Base-by-base conservation (phyloP, 305 asterid genomes). In the Coffea humblotiana region DNA sequence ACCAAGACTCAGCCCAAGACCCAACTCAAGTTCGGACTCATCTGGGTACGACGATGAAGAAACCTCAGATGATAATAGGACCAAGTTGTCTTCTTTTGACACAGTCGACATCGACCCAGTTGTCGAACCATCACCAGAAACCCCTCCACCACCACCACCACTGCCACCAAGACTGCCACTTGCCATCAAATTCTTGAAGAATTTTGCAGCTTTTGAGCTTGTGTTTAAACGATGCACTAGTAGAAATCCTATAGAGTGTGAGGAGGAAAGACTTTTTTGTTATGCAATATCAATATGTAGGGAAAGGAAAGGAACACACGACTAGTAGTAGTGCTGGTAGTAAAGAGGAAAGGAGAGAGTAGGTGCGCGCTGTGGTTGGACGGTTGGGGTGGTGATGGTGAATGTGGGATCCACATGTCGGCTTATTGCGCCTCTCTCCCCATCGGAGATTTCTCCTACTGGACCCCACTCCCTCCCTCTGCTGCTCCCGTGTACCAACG, bases 1-100 rank as follows among this genome's bases (percentile, higher is more conserved):
- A 70, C 96, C 94, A 69, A 92, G 97, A 74, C 92, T 84, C 18
- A 94, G 88, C 13, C 94, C 97, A 49, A 92, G 97, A n/a, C 97
- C 98, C 83, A 94, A 85, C 79, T 92, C 97, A 60, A 92, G 83
- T 51, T 85, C 90, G 67, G 88, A 77, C 56, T 88, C 92, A 77
- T 88, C 93, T 47, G 93, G 91, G 88, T 87, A 88, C 10, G 94
- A 84, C 71, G 91, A 88, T 65, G 95, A 88, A 69, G 95, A 92
- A 72, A 89, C 96, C 88, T 94, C 94, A 63, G 91, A 89, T 18
- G 91, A 86, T 64, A 84, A 58, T 78, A 84, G 70, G 77, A 74
- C 83, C 87, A 82, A 69, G 63, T 63, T 84, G 45, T 84, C 88
- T 75, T 85, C 91, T 29, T 72, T 84, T 13, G 91, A 88, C 71